Evolutionary conservation across 1,284 basidiomycete genomes (phyloP), one percentile per base, ranked within the genome.

Genomic region (Pseudozyma sp.): DNA sequence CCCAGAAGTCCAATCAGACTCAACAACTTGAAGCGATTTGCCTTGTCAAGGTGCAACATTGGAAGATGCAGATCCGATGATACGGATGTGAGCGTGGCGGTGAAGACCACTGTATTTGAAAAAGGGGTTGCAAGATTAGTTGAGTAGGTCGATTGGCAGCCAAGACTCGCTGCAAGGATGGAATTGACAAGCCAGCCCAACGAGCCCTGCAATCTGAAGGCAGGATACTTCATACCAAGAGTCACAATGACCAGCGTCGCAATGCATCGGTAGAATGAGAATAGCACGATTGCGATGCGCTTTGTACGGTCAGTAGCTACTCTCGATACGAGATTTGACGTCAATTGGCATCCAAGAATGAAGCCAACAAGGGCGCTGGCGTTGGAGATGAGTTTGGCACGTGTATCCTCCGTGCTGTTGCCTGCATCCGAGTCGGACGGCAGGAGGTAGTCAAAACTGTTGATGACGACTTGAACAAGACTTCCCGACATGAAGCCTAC

Each of bases 401-500:
- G 54, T 11, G 38, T 40, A 18, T 42, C 42, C 8, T 49, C 45
- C 3, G 35, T 21, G 35, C 25, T 40, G 18, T 12, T 21, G 38
- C 47, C 67, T 8, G 52, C 18, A 25, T 69, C 69, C n/a, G 65
- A 64, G 13, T 47, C 49, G 7, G 65, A 65, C 2, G 70, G 67
- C 5, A 69, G 47, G n/a, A 58, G 18, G 5, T 59, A 38, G 18
- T 68, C 65, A 19, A 67, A 77, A 9, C 64, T 25, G 18, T 70
- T 62, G 61, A 77, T 73, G 34, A 70, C 40, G 49, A 74, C 49
- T 44, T 77, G 70, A 1, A 74, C 71, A 54, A 77, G 44, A 49
- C 74, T 77, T 25, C 74, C 74, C 2, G 74, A 74, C 74, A 74
- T 73, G 38, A 77, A 77, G 35, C 74, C 74, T 2, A 77, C 55